Evolutionary conservation across 306 rosid species (phyloP), one percentile per base, ranked within the genome.

Genomic region (Astragalus membranaceus): DNA sequence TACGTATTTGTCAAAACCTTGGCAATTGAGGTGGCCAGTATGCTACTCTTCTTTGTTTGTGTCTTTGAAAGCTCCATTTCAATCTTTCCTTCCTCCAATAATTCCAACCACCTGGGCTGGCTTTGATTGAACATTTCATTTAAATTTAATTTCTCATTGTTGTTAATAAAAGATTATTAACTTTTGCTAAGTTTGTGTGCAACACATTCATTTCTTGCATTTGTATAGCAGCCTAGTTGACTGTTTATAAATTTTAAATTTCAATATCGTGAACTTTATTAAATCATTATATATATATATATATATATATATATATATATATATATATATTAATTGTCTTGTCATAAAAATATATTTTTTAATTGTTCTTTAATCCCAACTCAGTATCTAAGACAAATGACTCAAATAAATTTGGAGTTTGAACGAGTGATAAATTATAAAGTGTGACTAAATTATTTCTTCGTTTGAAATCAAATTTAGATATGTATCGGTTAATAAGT

Each of bases 41-140:
- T 43, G 78, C 26, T 26, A 72, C 48, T 62, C 10, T 33, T 64
- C 16, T 8, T 7, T 49, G 54, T 41, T 41, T 79, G 56, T 81
- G 64, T 68, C 41, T 44, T 30, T 76, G 89, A 87, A 79, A 86
- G 88, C 84, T 82, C 77, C 88, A 85, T 77, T 88, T 78, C 81
- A 83, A 82, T 64, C 81, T 67, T 79, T 64, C 79, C 63, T 17
- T 53, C 62, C 68, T 51, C 76, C 88, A 82, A 92, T 89, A 81
- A 92, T 87, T 85, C 81, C 79, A 75, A 75, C 70, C 65, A 54
- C 70, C 74, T 62, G 78, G 82, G 88, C 83, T 84, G 85, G 82
- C 90, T 72, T 2, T 61, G 85, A 80, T 43, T 75, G 53, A 85
- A 87, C 81, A 12, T 58, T 32, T 51, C 62, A 32, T 14, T 68